Evolutionary conservation across 352 stramenopile species (phyloP).

Genomic region (Globisporangium abappressorium): DNA sequence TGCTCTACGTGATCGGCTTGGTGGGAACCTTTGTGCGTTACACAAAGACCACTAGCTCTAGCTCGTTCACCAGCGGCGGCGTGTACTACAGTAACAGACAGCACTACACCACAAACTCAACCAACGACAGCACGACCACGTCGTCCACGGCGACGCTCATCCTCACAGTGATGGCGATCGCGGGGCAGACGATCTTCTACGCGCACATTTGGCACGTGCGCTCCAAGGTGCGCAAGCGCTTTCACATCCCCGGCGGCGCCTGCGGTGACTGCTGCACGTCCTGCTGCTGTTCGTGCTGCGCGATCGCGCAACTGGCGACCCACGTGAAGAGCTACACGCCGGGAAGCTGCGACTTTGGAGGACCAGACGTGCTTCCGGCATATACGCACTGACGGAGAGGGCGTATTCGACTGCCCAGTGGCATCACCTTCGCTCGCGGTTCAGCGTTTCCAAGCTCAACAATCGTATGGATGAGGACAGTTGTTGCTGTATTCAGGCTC

Average conservation of each 20-base stretch:
- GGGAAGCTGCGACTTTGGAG: not conserved
- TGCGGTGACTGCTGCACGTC: not conserved
- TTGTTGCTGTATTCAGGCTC: too few species aligned
- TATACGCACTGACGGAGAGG: not conserved
- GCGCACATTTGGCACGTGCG: not conserved
- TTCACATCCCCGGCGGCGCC: not conserved
- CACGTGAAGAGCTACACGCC: not conserved
- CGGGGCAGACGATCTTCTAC: not conserved
- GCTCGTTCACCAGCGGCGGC: not conserved
- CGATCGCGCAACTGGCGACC: not conserved
- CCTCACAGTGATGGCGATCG: not conserved
- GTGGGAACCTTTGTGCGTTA: not conserved
- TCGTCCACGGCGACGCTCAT: not conserved
- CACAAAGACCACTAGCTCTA: not conserved
- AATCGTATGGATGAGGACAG: too few species aligned
- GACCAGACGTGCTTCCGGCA: not conserved
- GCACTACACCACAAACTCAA: not conserved
- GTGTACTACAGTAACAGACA: not conserved
- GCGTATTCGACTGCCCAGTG: too few species aligned
- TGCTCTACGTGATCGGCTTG: constrained; percentile 2
- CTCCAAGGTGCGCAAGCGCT: not conserved
- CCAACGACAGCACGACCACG: not conserved
- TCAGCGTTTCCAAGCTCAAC: too few species aligned
- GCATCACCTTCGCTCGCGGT: too few species aligned
- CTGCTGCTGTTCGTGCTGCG: constrained; percentile 2